Percentiles rank a stretch among this genome's conserved stretches.
These are phyloP conservation scores for Inonotus obliquus DNA, from an alignment of 1,284 basidiomycete genomes.

Conservation along the genomic window DNA sequence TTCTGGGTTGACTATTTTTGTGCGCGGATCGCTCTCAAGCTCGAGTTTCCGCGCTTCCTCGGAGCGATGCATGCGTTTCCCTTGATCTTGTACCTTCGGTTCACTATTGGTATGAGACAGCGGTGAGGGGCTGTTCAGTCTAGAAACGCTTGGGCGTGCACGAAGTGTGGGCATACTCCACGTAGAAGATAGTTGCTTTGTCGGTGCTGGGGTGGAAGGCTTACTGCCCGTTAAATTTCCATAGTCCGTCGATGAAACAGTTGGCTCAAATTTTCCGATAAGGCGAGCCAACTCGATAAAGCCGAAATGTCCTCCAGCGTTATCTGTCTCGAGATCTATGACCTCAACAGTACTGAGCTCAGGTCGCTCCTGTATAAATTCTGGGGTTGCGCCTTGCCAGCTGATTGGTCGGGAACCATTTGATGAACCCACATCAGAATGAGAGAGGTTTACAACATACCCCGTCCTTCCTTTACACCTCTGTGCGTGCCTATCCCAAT, in stretches of 20 bases:
- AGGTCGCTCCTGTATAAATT: not conserved
- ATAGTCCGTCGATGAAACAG: conserved; percentile 16
- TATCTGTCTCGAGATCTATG: conserved; percentile 14
- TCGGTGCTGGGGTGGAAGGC: not conserved
- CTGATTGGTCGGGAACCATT: not conserved
- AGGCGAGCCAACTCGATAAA: conserved; percentile 15
- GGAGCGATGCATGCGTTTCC: conserved; percentile 17
- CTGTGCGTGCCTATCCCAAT: conserved; percentile 17
- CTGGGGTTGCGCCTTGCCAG: conserved; percentile 4
- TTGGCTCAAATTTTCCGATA: conserved; percentile 11
- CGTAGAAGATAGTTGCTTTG: not conserved
- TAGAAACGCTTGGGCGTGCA: conserved; percentile 5
- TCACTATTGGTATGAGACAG: not conserved
- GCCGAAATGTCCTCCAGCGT: conserved; percentile 7
- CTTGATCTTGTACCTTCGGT: not conserved
- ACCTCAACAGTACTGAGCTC: conserved; percentile 12
- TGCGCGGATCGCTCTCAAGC: conserved; percentile 18
- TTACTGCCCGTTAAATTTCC: not conserved
- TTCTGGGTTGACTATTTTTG: conserved; percentile 16
- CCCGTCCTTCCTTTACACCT: conserved; percentile 10
- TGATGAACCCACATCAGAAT: not conserved
- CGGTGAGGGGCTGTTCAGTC: not conserved
- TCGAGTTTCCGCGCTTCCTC: conserved; percentile 18
- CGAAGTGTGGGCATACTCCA: conserved; percentile 9
- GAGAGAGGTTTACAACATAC: not conserved